phyloP scores from a whole-genome alignment of 805 yeast species.

The Sugiyamaella americana region DNA sequence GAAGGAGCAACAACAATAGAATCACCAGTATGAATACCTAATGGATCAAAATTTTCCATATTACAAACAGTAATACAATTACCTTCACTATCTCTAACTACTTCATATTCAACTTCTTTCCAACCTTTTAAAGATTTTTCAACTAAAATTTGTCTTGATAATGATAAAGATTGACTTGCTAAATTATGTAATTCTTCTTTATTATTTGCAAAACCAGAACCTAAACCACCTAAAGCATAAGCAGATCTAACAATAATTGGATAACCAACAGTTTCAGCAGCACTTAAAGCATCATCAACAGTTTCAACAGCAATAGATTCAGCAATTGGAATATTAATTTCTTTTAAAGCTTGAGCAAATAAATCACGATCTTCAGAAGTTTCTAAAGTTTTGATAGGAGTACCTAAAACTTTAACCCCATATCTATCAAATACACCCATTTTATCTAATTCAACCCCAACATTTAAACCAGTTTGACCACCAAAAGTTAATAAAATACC shows the following conservation, averaged over 20 bases:
- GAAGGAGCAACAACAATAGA: slow-evolving; percentile 99
- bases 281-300: slow-evolving; percentile 86
- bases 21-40: slow-evolving; percentile 98
- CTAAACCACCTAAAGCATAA: slow-evolving; percentile 93
- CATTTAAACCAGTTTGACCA: slow-evolving; percentile 96
- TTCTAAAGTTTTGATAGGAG: slow-evolving; percentile 92
- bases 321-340: slow-evolving; percentile 93
- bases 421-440: slow-evolving; percentile 90
- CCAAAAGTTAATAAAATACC: slow-evolving; percentile 95
- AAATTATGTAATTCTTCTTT: slow-evolving; percentile 77
- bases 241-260: slow-evolving; percentile 98
- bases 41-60: slow-evolving; percentile 98
- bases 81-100: slow-evolving; percentile 91
- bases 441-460: slow-evolving; percentile 90
- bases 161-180: slow-evolving; percentile 80
- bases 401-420: slow-evolving; percentile 91
- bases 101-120: slow-evolving; percentile 99
- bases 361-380: slow-evolving; percentile 97
- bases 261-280: slow-evolving; percentile 83
- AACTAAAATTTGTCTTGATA: slow-evolving; percentile 92
- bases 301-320: slow-evolving; percentile 93
- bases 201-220: slow-evolving; percentile 92
- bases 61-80: slow-evolving; percentile 98
- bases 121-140: slow-evolving; percentile 97
- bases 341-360: slow-evolving; percentile 90